A percentile compares a stretch with the other conserved stretches of the same genome.
These are phyloP conservation scores for Populus hybrid DNA, from an alignment of 441 rosid genomes.

Conservation along the genomic window DNA sequence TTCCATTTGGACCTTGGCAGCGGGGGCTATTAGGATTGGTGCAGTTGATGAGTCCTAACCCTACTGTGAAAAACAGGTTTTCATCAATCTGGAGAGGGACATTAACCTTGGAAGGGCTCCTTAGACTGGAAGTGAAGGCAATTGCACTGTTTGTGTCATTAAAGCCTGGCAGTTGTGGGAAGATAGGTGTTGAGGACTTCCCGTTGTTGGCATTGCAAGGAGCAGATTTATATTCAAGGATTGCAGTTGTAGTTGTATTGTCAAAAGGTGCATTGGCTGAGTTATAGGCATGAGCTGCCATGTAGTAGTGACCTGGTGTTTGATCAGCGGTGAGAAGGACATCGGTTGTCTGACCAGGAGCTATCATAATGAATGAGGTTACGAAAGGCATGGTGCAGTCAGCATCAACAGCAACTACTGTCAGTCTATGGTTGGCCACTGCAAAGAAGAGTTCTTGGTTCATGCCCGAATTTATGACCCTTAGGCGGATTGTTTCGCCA, in stretches of 20 bases:
- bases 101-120: constrained; percentile 44
- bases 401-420: constrained; percentile 76
- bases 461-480: constrained; percentile 71
- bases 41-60: constrained; percentile 81
- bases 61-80: constrained; percentile 64
- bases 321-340: constrained; percentile 67
- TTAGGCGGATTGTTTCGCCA: constrained; percentile 63
- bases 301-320: constrained; percentile 64
- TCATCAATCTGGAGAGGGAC: constrained; percentile 73
- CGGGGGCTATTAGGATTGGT: constrained; percentile 50
- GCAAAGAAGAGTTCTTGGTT: constrained; percentile 76
- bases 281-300: constrained; percentile 71
- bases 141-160: constrained; percentile 72
- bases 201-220: constrained; percentile 36
- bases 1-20: constrained; percentile 89
- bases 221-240: constrained; percentile 63
- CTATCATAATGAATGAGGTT: constrained; percentile 66
- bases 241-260: constrained; percentile 84
- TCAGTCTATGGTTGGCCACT: constrained; percentile 70
- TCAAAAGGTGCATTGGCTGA: constrained; percentile 73
- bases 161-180: constrained; percentile 62
- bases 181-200: constrained; percentile 34
- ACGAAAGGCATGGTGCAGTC: constrained; percentile 68
- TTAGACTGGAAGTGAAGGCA: constrained; percentile 48
- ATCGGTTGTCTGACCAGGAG: constrained; percentile 92